Conservation (phyloP, 2,329 filamentous ascomycete genomes). For the Fusarium sp. region DNA sequence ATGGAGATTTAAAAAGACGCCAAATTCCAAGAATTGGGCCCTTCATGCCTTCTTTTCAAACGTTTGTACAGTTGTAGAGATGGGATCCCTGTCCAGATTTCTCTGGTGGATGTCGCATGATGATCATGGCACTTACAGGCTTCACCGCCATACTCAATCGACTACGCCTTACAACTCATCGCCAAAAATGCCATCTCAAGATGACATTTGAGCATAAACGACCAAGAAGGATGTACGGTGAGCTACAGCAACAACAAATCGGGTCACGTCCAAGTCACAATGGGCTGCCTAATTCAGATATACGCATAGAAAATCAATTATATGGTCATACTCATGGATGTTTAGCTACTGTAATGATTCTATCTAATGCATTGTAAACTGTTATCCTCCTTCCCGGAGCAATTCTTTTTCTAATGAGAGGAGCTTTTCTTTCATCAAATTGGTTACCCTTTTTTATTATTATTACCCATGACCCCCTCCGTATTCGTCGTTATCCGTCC, state of each 20-base stretch:
- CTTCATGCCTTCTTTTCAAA: conserved; percentile 19
- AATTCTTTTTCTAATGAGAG: not conserved
- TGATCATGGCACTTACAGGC: conserved; percentile 30
- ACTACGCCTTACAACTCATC: conserved; percentile 24
- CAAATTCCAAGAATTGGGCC: conserved; percentile 14
- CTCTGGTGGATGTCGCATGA: conserved; percentile 36
- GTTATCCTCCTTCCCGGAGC: not conserved
- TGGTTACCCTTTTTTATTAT: not conserved
- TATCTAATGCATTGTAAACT: not conserved
- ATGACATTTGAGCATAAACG: not conserved
- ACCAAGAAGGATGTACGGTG: not conserved
- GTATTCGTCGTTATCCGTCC: not conserved
- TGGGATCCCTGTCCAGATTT: conserved; percentile 30
- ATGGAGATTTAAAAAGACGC: not conserved
- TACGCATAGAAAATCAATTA: not conserved
- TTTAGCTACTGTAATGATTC: conserved; percentile 6
- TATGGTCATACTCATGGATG: not conserved
- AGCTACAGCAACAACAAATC: conserved; percentile 1
- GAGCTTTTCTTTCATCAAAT: not conserved
- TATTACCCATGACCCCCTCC: not conserved
- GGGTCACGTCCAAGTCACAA: conserved; percentile 8
- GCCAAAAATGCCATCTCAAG: not conserved
- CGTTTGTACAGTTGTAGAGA: conserved; percentile 18
- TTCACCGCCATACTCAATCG: conserved; percentile 34
- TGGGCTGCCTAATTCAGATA: not conserved